Conservation (phyloP, 2,329 filamentous ascomycete genomes). For the Tolypocladium cylindrosporum region DNA sequence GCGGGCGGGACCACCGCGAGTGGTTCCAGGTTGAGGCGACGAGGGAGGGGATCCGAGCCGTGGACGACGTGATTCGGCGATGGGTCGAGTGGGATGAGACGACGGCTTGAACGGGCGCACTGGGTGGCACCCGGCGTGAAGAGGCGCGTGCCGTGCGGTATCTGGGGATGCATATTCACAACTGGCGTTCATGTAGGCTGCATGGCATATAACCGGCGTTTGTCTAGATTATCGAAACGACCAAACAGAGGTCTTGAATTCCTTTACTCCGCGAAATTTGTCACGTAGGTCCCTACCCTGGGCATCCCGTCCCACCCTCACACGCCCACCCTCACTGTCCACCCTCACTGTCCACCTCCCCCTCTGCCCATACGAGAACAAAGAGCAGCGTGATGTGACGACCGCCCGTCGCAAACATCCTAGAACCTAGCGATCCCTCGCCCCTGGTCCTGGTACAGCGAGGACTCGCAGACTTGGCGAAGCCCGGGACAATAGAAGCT, state of each 20-base stretch:
- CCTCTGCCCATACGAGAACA: too few relatives aligned
- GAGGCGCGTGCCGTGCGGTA: background rate
- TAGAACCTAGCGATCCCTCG: too few relatives aligned
- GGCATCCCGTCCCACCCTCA: too few relatives aligned
- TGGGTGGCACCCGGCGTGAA: background rate
- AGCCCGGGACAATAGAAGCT: too few relatives aligned
- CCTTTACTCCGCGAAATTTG: background rate
- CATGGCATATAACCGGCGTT: background rate
- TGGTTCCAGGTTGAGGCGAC: conserved; percentile 88
- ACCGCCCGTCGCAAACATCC: too few relatives aligned
- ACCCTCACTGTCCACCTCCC: too few relatives aligned
- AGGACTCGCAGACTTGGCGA: too few relatives aligned
- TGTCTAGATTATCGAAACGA: background rate
- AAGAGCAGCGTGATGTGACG: too few relatives aligned
- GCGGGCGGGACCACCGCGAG: conserved; percentile 79
- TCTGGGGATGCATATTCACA: background rate
- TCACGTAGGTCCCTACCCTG: too few relatives aligned
- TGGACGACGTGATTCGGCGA: conserved; percentile 60
- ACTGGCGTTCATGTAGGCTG: background rate
- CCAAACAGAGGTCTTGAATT: background rate
- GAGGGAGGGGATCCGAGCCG: conserved; percentile 56
- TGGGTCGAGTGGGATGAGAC: conserved; percentile 80
- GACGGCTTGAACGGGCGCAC: conserved; percentile 1
- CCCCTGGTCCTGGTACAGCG: too few relatives aligned
- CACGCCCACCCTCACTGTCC: too few relatives aligned